Conservation (phyloP, 345 rosid genomes). For the Orychophragmus violaceus region DNA sequence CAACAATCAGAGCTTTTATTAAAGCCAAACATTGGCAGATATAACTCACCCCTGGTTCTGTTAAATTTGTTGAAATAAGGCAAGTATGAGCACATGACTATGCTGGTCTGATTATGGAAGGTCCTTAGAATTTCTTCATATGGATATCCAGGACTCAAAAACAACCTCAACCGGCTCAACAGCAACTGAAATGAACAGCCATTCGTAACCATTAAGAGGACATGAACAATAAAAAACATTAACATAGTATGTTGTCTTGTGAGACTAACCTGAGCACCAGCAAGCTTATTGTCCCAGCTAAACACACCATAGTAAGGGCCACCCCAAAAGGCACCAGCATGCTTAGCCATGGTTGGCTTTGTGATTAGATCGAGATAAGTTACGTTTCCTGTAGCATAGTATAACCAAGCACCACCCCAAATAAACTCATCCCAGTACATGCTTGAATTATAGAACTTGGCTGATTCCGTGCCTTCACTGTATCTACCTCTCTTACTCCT, state of each 20-base stretch:
- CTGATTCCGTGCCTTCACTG: constrained; percentile 60
- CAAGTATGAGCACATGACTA: too few species aligned
- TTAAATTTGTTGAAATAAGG: constrained; percentile 55
- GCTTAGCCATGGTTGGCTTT: constrained; percentile 57
- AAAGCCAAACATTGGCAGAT: background rate
- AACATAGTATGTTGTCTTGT: constrained; percentile 1
- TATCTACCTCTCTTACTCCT: constrained; percentile 72
- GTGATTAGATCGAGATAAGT: constrained; percentile 75
- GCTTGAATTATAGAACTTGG: constrained; percentile 69
- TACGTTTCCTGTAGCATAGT: constrained; percentile 80
- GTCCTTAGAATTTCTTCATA: constrained; percentile 79
- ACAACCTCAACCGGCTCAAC: constrained; percentile 71
- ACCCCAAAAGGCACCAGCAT: constrained; percentile 94
- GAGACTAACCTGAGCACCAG: constrained; percentile 80
- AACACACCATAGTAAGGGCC: constrained; percentile 77
- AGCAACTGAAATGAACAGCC: constrained; percentile 44
- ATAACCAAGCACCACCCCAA: constrained; percentile 95
- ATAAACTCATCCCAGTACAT: constrained; percentile 90
- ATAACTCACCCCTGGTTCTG: constrained; percentile 55
- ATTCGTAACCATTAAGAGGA: background rate
- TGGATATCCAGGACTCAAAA: constrained; percentile 88
- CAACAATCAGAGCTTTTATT: background rate
- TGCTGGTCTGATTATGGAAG: constrained; percentile 78
- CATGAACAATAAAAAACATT: background rate
- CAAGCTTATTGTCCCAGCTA: constrained; percentile 98